phyloP scores from a whole-genome alignment of 1,139 yeast genomes.

The Geotrichum candidum region DNA sequence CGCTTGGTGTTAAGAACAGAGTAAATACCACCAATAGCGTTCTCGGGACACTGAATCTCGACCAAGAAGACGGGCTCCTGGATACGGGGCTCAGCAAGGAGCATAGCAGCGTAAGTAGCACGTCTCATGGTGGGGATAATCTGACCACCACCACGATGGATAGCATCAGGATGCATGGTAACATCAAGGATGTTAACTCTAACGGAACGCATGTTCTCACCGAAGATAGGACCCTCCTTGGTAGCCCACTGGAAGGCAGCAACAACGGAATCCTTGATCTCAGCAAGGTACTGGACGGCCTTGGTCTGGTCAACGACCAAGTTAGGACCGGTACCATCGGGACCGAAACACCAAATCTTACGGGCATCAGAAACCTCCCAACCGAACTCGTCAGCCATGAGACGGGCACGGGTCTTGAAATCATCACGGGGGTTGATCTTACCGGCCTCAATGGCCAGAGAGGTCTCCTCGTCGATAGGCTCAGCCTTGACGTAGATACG shows the following conservation, averaged over 20 bases:
- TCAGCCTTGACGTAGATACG: conserved; percentile 97
- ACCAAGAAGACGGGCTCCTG: conserved; percentile 99
- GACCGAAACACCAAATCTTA: conserved; percentile 99
- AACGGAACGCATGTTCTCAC: conserved; percentile 93
- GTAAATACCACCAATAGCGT: conserved; percentile 99
- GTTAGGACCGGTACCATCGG: conserved; percentile 99
- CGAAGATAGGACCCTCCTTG: conserved; percentile 98
- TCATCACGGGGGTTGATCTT: conserved; percentile 92
- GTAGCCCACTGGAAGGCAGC: conserved; percentile 99
- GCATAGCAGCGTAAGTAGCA: conserved; percentile 96
- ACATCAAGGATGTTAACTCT: conserved; percentile 99
- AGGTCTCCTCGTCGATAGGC: conserved; percentile 91
- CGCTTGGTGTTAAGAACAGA: conserved; percentile 99
- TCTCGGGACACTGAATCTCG: conserved; percentile 99
- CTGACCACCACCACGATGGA: conserved; percentile 99
- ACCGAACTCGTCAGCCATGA: conserved; percentile 97
- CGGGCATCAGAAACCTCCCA: conserved; percentile 99
- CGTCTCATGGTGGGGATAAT: conserved; percentile 99
- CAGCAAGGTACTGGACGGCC: conserved; percentile 98
- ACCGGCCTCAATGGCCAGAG: conserved; percentile 90
- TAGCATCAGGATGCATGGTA: conserved; percentile 99
- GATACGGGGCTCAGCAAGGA: conserved; percentile 97
- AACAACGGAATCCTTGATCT: conserved; percentile 98
- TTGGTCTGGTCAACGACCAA: conserved; percentile 98
- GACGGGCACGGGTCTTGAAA: conserved; percentile 98